These are phyloP conservation scores for Podospora tetraspora DNA, from an alignment of 495 filamentous ascomycete species.

Conservation along the genomic window DNA sequence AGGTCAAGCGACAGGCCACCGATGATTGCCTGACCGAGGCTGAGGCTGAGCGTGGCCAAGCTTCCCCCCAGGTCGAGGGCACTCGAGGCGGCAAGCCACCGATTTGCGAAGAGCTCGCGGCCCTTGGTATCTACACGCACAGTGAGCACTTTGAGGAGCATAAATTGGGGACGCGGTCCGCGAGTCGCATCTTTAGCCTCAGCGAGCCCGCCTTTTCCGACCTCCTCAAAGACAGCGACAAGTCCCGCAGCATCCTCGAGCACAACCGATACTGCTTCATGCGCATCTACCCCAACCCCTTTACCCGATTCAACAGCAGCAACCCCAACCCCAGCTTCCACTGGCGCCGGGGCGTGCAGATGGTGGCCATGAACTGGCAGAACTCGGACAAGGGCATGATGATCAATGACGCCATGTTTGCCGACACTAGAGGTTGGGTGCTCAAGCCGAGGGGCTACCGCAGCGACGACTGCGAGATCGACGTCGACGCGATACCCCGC, in stretches of 20 bases:
- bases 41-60: conserved; percentile 21
- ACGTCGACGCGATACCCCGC: conserved; percentile 19
- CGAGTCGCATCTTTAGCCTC: conserved; percentile 81
- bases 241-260: conserved; percentile 54
- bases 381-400: conserved; percentile 86
- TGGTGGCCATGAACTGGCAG: conserved; percentile 95
- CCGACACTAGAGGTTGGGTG: conserved; percentile 74
- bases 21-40: conserved; percentile 32
- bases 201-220: conserved; percentile 68
- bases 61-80: conserved; percentile 21
- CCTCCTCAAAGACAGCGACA: conserved; percentile 41
- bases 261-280: conserved; percentile 84
- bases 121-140: conserved; percentile 77
- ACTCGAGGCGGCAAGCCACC: conserved; percentile 48
- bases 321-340: conserved; percentile 79
- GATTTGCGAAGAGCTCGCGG: conserved; percentile 64
- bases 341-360: conserved; percentile 86
- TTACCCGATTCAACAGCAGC: conserved; percentile 68
- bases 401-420: conserved; percentile 92
- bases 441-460: conserved; percentile 65
- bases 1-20: conserved; percentile 65
- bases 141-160: conserved; percentile 72
- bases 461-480: conserved; percentile 15
- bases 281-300: conserved; percentile 81
- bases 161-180: conserved; percentile 51